A percentile compares a stretch with the other conserved stretches of the same genome.
phyloP scores from a whole-genome alignment of 2,329 filamentous ascomycete species.

The Harringtonia aguacate region DNA sequence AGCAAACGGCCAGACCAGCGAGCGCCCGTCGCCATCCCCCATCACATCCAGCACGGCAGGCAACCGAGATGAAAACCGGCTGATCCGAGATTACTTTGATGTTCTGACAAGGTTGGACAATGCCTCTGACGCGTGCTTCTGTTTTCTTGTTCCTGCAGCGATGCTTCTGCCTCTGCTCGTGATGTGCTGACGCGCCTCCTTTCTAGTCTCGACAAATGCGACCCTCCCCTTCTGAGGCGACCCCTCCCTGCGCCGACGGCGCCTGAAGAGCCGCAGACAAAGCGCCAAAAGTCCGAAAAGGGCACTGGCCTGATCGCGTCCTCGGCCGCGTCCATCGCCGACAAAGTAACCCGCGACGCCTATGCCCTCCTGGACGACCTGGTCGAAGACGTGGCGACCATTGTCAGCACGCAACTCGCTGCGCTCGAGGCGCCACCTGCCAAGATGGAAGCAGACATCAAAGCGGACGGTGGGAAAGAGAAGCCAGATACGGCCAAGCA shows the following conservation, averaged over 20 bases:
- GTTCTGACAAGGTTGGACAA: conserved; percentile 29
- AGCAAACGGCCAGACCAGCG: conserved; percentile 16
- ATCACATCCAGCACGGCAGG: conserved; percentile 11
- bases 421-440: conserved; percentile 30
- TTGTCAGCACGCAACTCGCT: conserved; percentile 25
- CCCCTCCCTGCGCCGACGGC: conserved; percentile 32
- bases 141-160: neutral
- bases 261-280: conserved; percentile 42
- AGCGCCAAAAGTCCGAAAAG: conserved; percentile 48
- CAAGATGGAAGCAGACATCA: conserved; percentile 6
- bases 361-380: conserved; percentile 57
- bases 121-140: conserved; percentile 11
- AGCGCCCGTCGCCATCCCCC: conserved; percentile 15
- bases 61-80: conserved; percentile 20
- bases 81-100: conserved; percentile 30
- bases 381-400: conserved; percentile 40
- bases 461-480: neutral
- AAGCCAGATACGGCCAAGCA: conserved; percentile 16
- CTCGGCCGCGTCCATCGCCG: conserved; percentile 28
- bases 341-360: conserved; percentile 38
- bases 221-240: conserved; percentile 43
- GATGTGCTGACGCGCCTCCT: conserved; percentile 14
- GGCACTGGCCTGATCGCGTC: conserved; percentile 12
- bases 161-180: no score
- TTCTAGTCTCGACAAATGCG: conserved; percentile 38